A percentile compares a stretch with the other conserved stretches of the same genome.
Conservation (phyloP, 441 rosid species). For the Mallotus repandus region DNA sequence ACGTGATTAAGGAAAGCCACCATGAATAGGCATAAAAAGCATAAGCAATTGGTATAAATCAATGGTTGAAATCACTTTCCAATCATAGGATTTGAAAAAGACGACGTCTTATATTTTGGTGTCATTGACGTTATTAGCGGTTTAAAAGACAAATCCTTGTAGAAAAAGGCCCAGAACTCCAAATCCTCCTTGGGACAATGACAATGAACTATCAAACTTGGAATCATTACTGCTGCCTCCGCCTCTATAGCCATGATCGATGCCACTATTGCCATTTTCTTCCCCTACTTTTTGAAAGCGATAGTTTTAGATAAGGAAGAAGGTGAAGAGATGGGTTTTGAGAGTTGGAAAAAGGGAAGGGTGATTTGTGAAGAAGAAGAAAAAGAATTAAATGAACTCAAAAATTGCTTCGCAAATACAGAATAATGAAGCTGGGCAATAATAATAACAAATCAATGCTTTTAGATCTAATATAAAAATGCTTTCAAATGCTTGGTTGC, state of each 20-base stretch:
- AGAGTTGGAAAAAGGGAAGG: conserved; percentile 34
- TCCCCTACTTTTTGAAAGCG: conserved; percentile 16
- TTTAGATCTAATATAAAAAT: too few species aligned
- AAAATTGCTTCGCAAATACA: conserved; percentile 28
- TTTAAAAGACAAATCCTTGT: conserved; percentile 36
- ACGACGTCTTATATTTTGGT: too few species aligned
- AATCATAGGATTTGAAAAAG: too few species aligned
- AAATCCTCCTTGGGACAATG: conserved; percentile 30
- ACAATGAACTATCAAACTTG: conserved; percentile 16
- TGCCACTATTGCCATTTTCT: conserved; percentile 35
- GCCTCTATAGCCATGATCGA: conserved; percentile 38
- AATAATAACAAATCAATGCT: too few species aligned
- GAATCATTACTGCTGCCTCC: conserved; percentile 40
- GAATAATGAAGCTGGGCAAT: conserved; percentile 38
- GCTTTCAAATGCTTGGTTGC: too few species aligned
- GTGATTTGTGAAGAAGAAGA: conserved; percentile 7
- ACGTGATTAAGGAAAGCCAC: too few species aligned
- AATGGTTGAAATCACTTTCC: too few species aligned
- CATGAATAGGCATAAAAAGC: too few species aligned
- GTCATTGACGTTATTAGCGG: too few species aligned
- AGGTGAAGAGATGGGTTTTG: conserved; percentile 36
- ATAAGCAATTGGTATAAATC: too few species aligned
- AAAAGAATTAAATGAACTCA: neutral
- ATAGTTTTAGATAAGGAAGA: conserved; percentile 17
- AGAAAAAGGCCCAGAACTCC: conserved; percentile 53